Evolutionary conservation across 2,329 filamentous ascomycete species (phyloP), one percentile per base, ranked within the genome.

Genomic region (Fusarium tanahbumbuense): DNA sequence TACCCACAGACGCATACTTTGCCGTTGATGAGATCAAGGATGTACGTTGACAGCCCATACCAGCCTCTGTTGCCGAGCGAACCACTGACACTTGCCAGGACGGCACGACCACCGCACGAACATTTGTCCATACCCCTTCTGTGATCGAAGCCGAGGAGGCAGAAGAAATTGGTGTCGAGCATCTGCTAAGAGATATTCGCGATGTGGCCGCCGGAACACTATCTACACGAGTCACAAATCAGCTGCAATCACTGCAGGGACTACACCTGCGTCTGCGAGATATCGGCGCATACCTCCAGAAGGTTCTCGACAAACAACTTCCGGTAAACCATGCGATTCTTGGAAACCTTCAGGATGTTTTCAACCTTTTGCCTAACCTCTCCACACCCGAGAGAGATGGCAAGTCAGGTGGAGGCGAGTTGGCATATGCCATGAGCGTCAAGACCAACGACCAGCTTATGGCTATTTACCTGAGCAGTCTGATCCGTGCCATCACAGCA

Each of bases 401-500:
- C 68, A 87, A 91, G 75, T 78, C 82, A 32, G 82, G 91, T 75
- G 93, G 94, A 75, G 91, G 92, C 77, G 96, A 98, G 80, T 86
- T 99, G 56, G 92, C 94, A n/a, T 89, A 96, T 67, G 94, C 96
- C 37, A 97, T 99, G 94, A 97, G 93, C 83, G 89, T 97, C 84
- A 99, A 99, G 89, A 98, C 95, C 63, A 99, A 99, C 78, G 96
- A 99, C 81, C 96, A 99, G 84, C 88, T 99, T 71, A 98, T 99
- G 93, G 90, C 94, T 55, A 98, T 99, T 80, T 99, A 99, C 82
- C 87, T 99, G 57, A 97, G 93, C 83, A 97, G 93, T 84, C 84
- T 76, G 84, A 98, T 99, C 82, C 89, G 96, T 67, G 96, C 96
- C 60, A 99, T 99, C 78, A 98, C 96, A 15, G 96, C 96, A 10